phyloP scores from a whole-genome alignment of 2,329 filamentous ascomycete genomes.

The Aspergillus latus region DNA sequence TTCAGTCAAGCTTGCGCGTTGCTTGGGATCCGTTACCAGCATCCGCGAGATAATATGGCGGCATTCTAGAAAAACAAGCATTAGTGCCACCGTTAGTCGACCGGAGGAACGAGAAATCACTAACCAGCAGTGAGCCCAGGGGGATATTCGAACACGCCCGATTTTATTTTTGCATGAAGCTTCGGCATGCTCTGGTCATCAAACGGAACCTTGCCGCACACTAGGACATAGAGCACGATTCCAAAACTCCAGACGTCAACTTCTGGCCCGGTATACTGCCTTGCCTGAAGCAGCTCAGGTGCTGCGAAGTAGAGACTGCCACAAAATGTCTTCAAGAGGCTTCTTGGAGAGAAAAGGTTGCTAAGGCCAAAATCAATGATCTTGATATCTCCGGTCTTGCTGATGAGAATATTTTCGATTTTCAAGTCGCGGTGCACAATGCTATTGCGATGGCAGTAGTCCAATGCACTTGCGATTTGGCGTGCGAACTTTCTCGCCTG shows the following conservation, averaged over 20 bases:
- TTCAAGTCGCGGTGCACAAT: constrained; percentile 97
- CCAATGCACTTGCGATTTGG: constrained; percentile 92
- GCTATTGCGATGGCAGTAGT: constrained; percentile 97
- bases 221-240: constrained; percentile 93
- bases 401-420: constrained; percentile 99
- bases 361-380: constrained; percentile 98
- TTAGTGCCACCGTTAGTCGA: constrained; percentile 37
- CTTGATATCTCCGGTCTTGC: constrained; percentile 98
- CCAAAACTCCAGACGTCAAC: constrained; percentile 99
- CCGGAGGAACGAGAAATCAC: constrained; percentile 30
- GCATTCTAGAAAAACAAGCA: constrained; percentile 64
- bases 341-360: constrained; percentile 86
- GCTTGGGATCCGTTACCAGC: constrained; percentile 89
- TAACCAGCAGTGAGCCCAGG: constrained; percentile 86
- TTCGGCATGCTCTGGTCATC: constrained; percentile 99
- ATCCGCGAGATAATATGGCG: constrained; percentile 89
- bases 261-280: constrained; percentile 92
- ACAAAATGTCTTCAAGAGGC: constrained; percentile 92
- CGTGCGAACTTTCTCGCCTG: constrained; percentile 96
- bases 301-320: constrained; percentile 97
- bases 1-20: constrained; percentile 82
- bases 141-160: constrained; percentile 91
- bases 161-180: constrained; percentile 97
- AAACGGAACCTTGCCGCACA: constrained; percentile 97
- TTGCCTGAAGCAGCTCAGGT: constrained; percentile 88